A percentile compares a stretch with the other conserved stretches of the same genome.
Evolutionary conservation across 345 rosid species (phyloP).

Genomic region (Populus nigra): DNA sequence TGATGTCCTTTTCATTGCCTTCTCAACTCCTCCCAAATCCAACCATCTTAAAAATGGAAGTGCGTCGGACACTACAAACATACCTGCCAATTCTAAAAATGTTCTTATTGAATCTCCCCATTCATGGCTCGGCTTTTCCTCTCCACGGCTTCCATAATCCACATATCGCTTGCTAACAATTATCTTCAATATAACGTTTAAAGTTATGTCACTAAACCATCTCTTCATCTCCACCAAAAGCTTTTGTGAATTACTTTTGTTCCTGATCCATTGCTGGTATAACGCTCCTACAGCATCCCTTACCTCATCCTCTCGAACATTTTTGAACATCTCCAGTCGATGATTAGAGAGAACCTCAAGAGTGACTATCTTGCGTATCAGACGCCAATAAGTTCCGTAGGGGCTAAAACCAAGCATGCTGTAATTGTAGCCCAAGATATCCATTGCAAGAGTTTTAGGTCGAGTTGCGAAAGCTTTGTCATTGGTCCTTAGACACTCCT

Average conservation of each 20-base stretch:
- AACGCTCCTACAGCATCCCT: slow-evolving; percentile 1
- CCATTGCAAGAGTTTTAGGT: slow-evolving; percentile 14
- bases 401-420: slow-evolving; percentile 22
- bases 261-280: not conserved
- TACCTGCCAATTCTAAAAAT: slow-evolving; percentile 18
- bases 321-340: slow-evolving; percentile 25
- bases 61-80: slow-evolving; percentile 27
- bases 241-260: not conserved
- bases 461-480: slow-evolving; percentile 30
- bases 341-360: slow-evolving; percentile 37
- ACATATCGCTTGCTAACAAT: slow-evolving; percentile 8
- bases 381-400: slow-evolving; percentile 38
- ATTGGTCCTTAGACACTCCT: slow-evolving; percentile 34
- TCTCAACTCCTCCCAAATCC: slow-evolving; percentile 38
- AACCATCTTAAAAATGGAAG: slow-evolving; percentile 33
- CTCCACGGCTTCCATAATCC: not conserved
- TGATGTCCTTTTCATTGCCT: slow-evolving; percentile 26
- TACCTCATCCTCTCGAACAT: slow-evolving; percentile 17
- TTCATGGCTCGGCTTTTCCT: no score
- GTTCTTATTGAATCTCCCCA: slow-evolving; percentile 5
- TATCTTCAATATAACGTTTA: slow-evolving; percentile 13
- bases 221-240: slow-evolving; percentile 6
- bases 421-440: slow-evolving; percentile 19
- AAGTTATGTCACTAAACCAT: slow-evolving; percentile 18
- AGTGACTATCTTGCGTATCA: slow-evolving; percentile 19